Base-by-base conservation (phyloP, 257 asterid species). In the Solanum piurae region DNA sequence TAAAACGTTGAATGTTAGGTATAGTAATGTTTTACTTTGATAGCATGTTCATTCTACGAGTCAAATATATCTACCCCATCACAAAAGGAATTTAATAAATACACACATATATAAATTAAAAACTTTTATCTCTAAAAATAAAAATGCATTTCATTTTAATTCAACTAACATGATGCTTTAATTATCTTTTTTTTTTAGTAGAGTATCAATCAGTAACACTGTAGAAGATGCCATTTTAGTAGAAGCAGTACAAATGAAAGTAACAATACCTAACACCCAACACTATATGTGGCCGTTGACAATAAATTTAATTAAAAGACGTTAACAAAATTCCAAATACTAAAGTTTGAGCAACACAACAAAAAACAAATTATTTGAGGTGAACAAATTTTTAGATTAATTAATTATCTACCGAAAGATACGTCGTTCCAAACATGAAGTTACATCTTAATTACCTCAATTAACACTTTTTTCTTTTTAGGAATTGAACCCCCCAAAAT, bases 321-420 rank as follows among this genome's bases (percentile, higher is more conserved):
- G 6, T 29, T 18, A 29, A 36, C 14, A 76, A 62, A 75, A 52
- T 74, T 87, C 89, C 89, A 84, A 84, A 84, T 64, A 55, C 46
- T 16, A 84, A 87, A 84, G 29, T 38, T 84, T 84, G 66, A 25
- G 16, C 18, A 82, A 49, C 68, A 82, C 85, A 21, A 82, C 52
- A 79, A 44, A 58, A 40, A 27, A 27, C 25, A 68, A 87, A 87
- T n/a, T 42, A 87, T 40, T 60, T 12, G 27, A 60, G 27, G 12
- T 71, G 60, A 74, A 68, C 76, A 18, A 66, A 25, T 80, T 23
- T 14, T 37, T 74, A 33, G 60, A 42, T 31, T 55, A 73, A 71
- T 85, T n/a, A 11, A 82, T 29, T 68, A 89, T 55, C 60, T 77
- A 76, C 88, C 91, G 73, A 89, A 74, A 44, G 40, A 71, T 80